These are phyloP conservation scores for Aspergillus pseudonomiae DNA, from an alignment of 2,329 filamentous ascomycete species.

Conservation along the genomic window DNA sequence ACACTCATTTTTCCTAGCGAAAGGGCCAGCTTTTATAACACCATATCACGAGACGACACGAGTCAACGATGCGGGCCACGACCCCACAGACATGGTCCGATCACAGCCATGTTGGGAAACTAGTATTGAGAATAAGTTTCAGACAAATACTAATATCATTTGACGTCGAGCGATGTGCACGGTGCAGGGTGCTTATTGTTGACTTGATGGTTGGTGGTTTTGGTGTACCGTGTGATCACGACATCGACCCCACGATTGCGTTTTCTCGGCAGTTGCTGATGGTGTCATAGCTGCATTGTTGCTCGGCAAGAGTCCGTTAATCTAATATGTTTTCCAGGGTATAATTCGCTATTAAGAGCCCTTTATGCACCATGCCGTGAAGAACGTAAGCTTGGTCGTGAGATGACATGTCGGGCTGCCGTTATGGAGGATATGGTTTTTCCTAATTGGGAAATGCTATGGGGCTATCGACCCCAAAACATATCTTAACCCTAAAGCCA, in stretches of 20 bases:
- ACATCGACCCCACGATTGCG: conserved; percentile 17
- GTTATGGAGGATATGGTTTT: background rate
- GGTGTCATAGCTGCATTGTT: background rate
- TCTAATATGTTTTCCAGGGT: background rate
- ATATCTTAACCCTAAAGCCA: background rate
- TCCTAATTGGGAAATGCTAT: background rate
- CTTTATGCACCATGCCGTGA: background rate
- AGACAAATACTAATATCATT: background rate
- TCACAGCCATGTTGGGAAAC: background rate
- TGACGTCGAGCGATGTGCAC: background rate
- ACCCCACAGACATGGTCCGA: conserved; percentile 5
- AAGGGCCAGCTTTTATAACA: background rate
- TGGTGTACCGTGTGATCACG: conserved; percentile 11
- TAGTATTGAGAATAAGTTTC: background rate
- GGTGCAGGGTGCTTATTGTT: background rate
- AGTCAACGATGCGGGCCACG: background rate
- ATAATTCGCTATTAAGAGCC: background rate
- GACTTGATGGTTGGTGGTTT: background rate
- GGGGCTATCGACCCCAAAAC: background rate
- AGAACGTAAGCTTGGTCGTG: background rate
- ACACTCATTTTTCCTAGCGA: background rate
- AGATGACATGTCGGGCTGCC: too few relatives aligned
- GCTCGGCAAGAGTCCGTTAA: background rate
- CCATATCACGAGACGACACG: background rate
- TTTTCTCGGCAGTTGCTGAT: conserved; percentile 6